phyloP scores from a whole-genome alignment of 768 basidiomycete genomes.

The Tulasnella sp. region DNA sequence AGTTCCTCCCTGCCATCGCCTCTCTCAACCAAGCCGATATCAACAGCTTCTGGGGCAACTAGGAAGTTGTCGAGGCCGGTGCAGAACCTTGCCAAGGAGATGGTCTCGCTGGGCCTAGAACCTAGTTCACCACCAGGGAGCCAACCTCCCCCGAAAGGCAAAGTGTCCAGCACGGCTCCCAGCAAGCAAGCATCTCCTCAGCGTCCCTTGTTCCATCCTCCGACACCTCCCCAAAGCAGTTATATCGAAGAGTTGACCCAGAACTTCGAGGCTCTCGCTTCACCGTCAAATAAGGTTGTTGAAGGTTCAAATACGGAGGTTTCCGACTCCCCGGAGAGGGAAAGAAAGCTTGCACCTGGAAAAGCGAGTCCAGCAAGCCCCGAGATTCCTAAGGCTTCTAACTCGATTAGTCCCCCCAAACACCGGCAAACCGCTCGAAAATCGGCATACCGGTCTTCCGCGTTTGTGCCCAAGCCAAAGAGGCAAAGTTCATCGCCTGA shows the following conservation, averaged over 20 bases:
- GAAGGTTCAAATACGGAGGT: background rate
- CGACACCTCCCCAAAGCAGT: background rate
- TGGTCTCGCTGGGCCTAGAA: background rate
- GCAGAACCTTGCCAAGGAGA: background rate
- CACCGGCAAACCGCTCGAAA: background rate
- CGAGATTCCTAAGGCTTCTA: background rate
- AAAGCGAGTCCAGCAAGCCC: background rate
- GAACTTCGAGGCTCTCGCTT: background rate
- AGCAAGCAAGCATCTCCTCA: background rate
- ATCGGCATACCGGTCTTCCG: background rate
- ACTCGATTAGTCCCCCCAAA: background rate
- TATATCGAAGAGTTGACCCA: background rate
- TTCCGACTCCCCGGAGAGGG: background rate
- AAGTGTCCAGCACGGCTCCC: background rate
- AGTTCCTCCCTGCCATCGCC: background rate
- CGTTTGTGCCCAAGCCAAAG: background rate
- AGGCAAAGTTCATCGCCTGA: background rate
- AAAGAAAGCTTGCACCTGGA: background rate
- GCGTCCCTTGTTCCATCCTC: background rate
- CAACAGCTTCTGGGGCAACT: background rate
- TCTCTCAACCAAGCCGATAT: background rate
- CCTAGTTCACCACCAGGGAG: background rate
- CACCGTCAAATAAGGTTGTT: background rate
- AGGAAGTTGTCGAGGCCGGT: background rate
- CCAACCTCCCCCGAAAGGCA: background rate